Conservation (phyloP, 495 filamentous ascomycete genomes). For the Annulohypoxylon stygium region DNA sequence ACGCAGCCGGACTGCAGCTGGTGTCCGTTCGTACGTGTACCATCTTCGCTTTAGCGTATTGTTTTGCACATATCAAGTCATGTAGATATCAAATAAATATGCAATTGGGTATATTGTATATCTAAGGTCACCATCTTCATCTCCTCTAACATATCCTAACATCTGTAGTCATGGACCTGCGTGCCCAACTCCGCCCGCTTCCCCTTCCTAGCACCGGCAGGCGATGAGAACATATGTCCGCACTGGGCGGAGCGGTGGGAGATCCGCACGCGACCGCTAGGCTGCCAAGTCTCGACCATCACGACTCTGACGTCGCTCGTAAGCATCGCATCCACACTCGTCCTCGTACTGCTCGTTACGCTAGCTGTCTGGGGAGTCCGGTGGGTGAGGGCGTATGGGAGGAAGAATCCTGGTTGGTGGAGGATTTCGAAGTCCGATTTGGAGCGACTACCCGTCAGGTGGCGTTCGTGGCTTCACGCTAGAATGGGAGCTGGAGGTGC, state of each 20-base stretch:
- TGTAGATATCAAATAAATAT: neutral
- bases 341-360: conserved; percentile 51
- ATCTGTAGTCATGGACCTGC: conserved; percentile 61
- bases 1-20: conserved; percentile 58
- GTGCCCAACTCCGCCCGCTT: conserved; percentile 59
- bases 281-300: conserved; percentile 66
- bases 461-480: conserved; percentile 1
- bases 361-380: conserved; percentile 36
- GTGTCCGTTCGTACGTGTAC: conserved; percentile 63
- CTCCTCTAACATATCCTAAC: conserved; percentile 5
- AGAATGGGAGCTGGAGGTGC: neutral
- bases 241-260: conserved; percentile 65
- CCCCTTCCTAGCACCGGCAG: conserved; percentile 61
- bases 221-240: conserved; percentile 61
- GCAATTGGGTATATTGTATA: neutral
- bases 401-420: conserved; percentile 53
- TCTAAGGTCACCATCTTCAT: neutral
- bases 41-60: neutral
- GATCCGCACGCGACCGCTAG: conserved; percentile 61
- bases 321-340: conserved; percentile 55
- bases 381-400: conserved; percentile 40
- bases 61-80: neutral
- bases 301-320: conserved; percentile 60
- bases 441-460: conserved; percentile 10
- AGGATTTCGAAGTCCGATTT: conserved; percentile 48